Evolutionary conservation across 2,329 filamentous ascomycete species (phyloP).

Genomic region (Ilyonectria mors-panacis): DNA sequence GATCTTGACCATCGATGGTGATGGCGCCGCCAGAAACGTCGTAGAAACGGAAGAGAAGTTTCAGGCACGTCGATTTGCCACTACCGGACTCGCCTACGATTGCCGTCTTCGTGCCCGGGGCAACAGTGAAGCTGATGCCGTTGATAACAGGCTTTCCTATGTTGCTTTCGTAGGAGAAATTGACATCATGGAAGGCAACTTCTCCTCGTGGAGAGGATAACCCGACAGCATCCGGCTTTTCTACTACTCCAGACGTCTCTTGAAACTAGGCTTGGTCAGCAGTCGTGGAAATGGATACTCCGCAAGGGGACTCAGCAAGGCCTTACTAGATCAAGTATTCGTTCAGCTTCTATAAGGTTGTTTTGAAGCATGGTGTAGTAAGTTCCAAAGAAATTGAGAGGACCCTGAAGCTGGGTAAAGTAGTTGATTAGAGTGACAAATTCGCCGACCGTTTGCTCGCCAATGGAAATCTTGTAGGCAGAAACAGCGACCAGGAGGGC

Average conservation of each 20-base stretch:
- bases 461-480: conserved; percentile 73
- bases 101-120: conserved; percentile 62
- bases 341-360: conserved; percentile 62
- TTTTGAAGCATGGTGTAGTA: conserved; percentile 64
- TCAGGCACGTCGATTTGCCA: conserved; percentile 65
- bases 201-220: conserved; percentile 54
- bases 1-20: conserved; percentile 62
- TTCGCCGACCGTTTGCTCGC: conserved; percentile 66
- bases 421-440: conserved; percentile 72
- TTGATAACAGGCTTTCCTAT: conserved; percentile 55
- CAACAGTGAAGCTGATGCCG: conserved; percentile 58
- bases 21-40: conserved; percentile 63
- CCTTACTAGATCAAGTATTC: conserved; percentile 60
- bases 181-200: conserved; percentile 59
- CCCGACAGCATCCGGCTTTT: conserved; percentile 56
- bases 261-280: conserved; percentile 55
- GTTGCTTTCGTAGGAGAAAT: conserved; percentile 60
- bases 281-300: background rate
- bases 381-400: conserved; percentile 73
- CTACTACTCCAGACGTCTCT: conserved; percentile 59
- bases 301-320: rapidly evolving
- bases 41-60: conserved; percentile 67
- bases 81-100: conserved; percentile 63
- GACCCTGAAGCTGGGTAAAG: conserved; percentile 73
- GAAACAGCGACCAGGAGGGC: conserved; percentile 73